Evolutionary conservation across 305 asterid species (phyloP).

Genomic region (Vinca major): DNA sequence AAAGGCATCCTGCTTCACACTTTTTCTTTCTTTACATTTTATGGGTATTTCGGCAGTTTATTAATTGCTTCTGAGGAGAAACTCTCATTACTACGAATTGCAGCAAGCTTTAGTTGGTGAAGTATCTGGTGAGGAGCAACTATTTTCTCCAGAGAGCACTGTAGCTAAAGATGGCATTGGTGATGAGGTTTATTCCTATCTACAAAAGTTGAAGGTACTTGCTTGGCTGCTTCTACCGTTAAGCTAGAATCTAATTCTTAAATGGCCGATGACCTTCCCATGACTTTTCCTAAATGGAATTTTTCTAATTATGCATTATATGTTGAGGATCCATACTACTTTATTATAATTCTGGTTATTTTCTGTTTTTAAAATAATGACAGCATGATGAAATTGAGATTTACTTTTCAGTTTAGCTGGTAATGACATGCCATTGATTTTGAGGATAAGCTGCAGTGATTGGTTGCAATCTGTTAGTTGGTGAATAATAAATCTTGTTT

Average conservation of each 20-base stretch:
- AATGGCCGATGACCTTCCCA: background rate
- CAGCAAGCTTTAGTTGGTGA: conserved; percentile 99
- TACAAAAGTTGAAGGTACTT: conserved; percentile 65
- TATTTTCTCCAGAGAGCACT: conserved; percentile 53
- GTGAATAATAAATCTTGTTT: background rate
- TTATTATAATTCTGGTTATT: too few species aligned
- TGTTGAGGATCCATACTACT: background rate
- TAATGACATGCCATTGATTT: background rate
- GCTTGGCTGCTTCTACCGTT: conserved; percentile 13
- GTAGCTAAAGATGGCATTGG: conserved; percentile 23
- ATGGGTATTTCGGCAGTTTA: background rate
- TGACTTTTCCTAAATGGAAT: background rate
- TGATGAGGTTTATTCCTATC: conserved; percentile 55
- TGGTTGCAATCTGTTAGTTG: background rate
- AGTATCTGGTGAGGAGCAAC: conserved; percentile 78
- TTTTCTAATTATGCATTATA: background rate
- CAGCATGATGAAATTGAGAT: background rate
- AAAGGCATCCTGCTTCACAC: background rate
- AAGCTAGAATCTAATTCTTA: background rate
- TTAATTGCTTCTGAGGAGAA: background rate
- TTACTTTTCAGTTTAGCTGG: background rate
- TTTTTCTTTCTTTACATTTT: background rate
- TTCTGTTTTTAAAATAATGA: too few species aligned
- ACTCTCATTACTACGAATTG: conserved; percentile 27
- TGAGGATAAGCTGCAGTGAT: background rate